Base-by-base conservation (phyloP, 1,284 basidiomycete genomes). In the Sphaerobolus stellatus region DNA sequence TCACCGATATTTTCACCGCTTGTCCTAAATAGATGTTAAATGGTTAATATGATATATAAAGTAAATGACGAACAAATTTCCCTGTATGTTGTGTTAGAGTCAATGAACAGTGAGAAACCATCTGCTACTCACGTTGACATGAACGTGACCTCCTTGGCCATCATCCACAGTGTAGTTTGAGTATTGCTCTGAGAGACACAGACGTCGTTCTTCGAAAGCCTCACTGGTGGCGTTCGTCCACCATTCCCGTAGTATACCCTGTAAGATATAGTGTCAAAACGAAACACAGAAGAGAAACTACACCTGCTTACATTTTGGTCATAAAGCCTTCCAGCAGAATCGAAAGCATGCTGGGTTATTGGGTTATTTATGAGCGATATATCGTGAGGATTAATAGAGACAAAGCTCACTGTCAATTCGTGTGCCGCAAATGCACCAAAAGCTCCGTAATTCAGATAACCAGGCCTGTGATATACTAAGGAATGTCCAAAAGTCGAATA, bases 1-100 rank as follows among this genome's bases (percentile, higher is more conserved):
- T 96, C 93, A 29, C 88, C 93, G 58, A 95, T 93, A 65, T 94
- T 93, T 71, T 94, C 93, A 13, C 90, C 91, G 18, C 90, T 91
- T 1, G 91, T 94, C 53, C 86, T 86, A 56, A 55, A 16, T 41
- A 24, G 29, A 38, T 24, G n/a, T 38, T 40, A 25, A 69, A 49
- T 45, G 64, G 56, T 27, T 22, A 34, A 38, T 44, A 28, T 14
- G 50, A 25, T 48, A 16, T 51, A 43, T 6, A 61, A 24, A 66
- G 45, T 8, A 5, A 48, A 36, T 16, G 28, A 64, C 86, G 58
- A 62, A 90, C 88, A 83, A 73, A 69, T 86, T 92, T 58, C 84
- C 91, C 90, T 82, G 67, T 64, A 38, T 49, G 33, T 25, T 7
- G 13, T 16, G 25, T 13, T 16, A 16, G 25, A 48, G 3, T 14